Percentiles rank a stretch among this genome's conserved stretches.
Conservation (phyloP, 208 protist species). For the Tritrichomonas foetus region DNA sequence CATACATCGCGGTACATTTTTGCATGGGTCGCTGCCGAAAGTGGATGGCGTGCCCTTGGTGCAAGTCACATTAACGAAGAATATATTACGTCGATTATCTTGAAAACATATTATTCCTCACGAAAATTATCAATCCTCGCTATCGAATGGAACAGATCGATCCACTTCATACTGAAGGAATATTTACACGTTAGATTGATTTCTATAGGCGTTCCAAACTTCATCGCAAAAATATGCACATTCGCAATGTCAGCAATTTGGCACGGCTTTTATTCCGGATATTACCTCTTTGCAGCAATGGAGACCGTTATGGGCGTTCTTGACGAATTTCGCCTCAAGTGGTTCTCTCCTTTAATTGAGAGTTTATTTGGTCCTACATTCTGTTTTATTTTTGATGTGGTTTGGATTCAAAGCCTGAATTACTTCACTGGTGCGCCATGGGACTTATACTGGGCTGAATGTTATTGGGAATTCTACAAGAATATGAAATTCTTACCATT, state of each 20-base stretch:
- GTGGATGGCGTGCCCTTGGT: not conserved
- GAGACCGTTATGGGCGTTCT: not conserved
- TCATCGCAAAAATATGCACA: not conserved
- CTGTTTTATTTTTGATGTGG: not conserved
- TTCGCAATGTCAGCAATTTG: not conserved
- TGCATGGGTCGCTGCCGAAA: not conserved
- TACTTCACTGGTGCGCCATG: not conserved
- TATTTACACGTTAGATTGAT: not conserved
- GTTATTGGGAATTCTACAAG: not conserved
- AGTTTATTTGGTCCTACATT: not conserved
- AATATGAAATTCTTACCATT: not conserved
- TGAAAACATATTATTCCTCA: not conserved
- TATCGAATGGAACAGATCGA: not conserved
- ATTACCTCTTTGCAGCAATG: not conserved
- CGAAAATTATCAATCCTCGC: not conserved
- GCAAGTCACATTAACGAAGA: not conserved
- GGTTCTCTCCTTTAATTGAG: not conserved
- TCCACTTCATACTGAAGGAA: not conserved
- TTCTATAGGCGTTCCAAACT: not conserved
- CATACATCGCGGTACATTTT: slow-evolving; percentile 12
- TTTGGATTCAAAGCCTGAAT: not conserved
- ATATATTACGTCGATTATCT: not conserved
- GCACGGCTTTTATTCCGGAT: slow-evolving; percentile 34
- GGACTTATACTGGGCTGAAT: not conserved
- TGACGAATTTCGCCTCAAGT: not conserved